Conservation (phyloP, 306 rosid genomes). For the Acacia acuminata region DNA sequence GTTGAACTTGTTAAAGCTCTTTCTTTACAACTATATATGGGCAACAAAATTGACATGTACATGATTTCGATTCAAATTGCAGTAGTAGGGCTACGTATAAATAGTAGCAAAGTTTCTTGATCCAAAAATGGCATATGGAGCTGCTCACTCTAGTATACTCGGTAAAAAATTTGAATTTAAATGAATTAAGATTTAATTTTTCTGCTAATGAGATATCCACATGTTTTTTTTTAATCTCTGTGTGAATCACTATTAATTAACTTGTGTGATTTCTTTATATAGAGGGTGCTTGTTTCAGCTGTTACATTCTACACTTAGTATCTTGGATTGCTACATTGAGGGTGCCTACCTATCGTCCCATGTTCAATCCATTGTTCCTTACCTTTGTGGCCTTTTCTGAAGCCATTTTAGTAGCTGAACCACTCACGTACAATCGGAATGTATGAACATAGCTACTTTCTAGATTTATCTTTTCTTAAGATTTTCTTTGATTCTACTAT, state of each 20-base stretch:
- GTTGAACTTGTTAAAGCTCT: too few relatives aligned
- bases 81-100: too few relatives aligned
- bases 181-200: not conserved
- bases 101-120: too few relatives aligned
- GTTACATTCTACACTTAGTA: slow-evolving; percentile 56
- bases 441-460: slow-evolving; percentile 25
- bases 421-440: slow-evolving; percentile 42
- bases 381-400: slow-evolving; percentile 62
- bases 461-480: not conserved
- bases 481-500: not conserved
- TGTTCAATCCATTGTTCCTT: slow-evolving; percentile 72
- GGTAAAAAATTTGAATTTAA: too few relatives aligned
- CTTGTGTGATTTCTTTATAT: not conserved
- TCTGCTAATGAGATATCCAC: not conserved
- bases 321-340: slow-evolving; percentile 52
- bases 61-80: too few relatives aligned
- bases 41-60: too few relatives aligned
- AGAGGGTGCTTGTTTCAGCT: slow-evolving; percentile 66
- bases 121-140: too few relatives aligned
- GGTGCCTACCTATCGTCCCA: slow-evolving; percentile 73
- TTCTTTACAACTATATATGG: too few relatives aligned
- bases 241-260: not conserved
- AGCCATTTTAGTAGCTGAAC: slow-evolving; percentile 55
- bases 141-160: too few relatives aligned
- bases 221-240: too few relatives aligned